Evolutionary conservation across 148 eudicot species (phyloP).

Genomic region (Pouteria glomerata): DNA sequence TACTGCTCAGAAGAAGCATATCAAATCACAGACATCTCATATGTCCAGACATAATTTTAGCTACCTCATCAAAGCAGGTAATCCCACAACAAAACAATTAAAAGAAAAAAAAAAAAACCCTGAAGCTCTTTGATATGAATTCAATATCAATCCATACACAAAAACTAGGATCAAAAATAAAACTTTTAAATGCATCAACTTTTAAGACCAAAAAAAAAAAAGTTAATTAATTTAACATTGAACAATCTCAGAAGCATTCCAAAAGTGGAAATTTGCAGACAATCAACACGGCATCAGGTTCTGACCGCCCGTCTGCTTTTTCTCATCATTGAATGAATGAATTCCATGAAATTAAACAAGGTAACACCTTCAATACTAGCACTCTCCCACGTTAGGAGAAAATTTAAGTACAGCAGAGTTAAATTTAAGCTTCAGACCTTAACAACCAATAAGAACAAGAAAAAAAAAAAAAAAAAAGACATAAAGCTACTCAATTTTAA

Average conservation of each 20-base stretch:
- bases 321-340: conserved; percentile 30
- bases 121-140: too few relatives aligned
- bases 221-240: too few relatives aligned
- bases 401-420: too few relatives aligned
- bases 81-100: too few relatives aligned
- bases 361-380: background rate
- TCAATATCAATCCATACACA: too few relatives aligned
- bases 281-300: conserved; percentile 36
- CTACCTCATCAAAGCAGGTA: conserved; percentile 28
- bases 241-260: conserved; percentile 24
- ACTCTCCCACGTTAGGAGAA: too few relatives aligned
- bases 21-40: conserved; percentile 27
- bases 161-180: too few relatives aligned
- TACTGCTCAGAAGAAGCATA: conserved; percentile 31
- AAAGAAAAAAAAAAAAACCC: too few relatives aligned
- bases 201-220: too few relatives aligned
- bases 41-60: conserved; percentile 44
- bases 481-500: background rate
- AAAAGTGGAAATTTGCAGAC: conserved; percentile 20
- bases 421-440: background rate
- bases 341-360: background rate
- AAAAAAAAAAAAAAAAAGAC: background rate
- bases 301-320: conserved; percentile 40
- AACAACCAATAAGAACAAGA: background rate
- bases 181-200: too few relatives aligned